Percentiles rank a stretch among this genome's conserved stretches.
Conservation (phyloP, 768 basidiomycete species). For the Agaricus sinodeliciosus region DNA sequence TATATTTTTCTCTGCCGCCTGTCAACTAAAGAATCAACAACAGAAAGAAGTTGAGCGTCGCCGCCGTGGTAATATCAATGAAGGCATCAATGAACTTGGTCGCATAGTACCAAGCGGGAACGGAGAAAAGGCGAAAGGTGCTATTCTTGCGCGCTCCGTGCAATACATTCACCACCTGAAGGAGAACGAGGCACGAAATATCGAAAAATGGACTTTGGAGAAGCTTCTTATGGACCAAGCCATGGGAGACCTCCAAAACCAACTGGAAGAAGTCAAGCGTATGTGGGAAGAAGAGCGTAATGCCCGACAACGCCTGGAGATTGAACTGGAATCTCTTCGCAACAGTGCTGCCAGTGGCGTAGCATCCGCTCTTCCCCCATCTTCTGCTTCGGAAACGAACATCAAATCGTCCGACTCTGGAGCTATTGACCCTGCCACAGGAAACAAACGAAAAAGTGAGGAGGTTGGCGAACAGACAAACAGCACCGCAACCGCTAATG, state of each 20-base stretch:
- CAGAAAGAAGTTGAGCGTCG: slow-evolving; percentile 99
- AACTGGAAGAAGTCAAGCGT: slow-evolving; percentile 77
- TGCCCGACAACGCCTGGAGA: slow-evolving; percentile 51
- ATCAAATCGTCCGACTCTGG: background rate
- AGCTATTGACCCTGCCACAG: slow-evolving; percentile 12
- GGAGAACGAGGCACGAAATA: slow-evolving; percentile 85
- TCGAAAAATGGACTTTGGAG: slow-evolving; percentile 92
- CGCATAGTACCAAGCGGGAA: slow-evolving; percentile 84
- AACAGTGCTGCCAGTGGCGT: slow-evolving; percentile 23
- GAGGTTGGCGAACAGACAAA: slow-evolving; percentile 29
- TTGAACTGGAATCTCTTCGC: slow-evolving; percentile 54
- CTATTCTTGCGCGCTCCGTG: slow-evolving; percentile 81
- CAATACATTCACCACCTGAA: slow-evolving; percentile 90
- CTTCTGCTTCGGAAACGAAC: background rate
- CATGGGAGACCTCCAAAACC: slow-evolving; percentile 80
- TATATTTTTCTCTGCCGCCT: background rate
- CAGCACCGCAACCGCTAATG: slow-evolving; percentile 11
- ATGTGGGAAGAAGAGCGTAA: slow-evolving; percentile 75
- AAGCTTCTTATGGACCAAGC: slow-evolving; percentile 90
- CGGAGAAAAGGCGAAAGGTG: slow-evolving; percentile 86
- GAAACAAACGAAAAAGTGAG: slow-evolving; percentile 32
- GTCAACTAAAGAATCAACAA: background rate
- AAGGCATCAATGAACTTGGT: slow-evolving; percentile 90
- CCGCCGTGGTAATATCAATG: slow-evolving; percentile 92
- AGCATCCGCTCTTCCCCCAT: background rate